Base-by-base conservation (phyloP, 2,329 filamentous ascomycete genomes). In the Zarea fungicola region DNA sequence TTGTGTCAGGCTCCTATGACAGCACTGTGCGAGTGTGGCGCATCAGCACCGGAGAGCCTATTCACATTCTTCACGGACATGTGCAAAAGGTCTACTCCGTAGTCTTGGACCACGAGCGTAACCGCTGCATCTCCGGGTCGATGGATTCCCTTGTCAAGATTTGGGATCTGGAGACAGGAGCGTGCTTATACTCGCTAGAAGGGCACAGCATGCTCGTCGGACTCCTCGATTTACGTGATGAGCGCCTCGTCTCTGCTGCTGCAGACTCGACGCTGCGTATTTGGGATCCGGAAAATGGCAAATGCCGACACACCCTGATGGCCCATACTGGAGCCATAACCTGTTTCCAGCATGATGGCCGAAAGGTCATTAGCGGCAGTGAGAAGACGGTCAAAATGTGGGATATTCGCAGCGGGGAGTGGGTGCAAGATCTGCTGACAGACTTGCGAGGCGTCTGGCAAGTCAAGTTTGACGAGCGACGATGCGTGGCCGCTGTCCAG, bases 81-180 rank as follows among this genome's bases (percentile, higher is more conserved):
- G 80, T 81, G 0, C 84, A 92, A 64, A 97, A 99, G 65, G 93
- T 99, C 0, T 99, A 99, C 65, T 96, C 91, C 52, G 93, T 99
- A 8, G 93, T 99, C 8, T 74, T 97, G 19, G 93, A 99, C 61
- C 86, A 90, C 57, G 84, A 86, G 59, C 87, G 93, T 51, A 95
- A 95, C 61, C 86, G 92, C 34, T 99, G 93, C 68, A 97, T 99
- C 55, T 96, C 91, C 54, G 93, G 93, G 11, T 96, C 91, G 6
- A 99, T 99, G 93, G 93, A 99, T 65, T 96, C 93, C 54, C 78
- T 91, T 55, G 93, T 99, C 63, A 97, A 96, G 69, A 92, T 99
- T 11, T 99, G 93, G 93, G 93, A 92, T 52, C 77, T 99, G 13
- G 84, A 89, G 25, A 93, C 87, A 2, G 93, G 93, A 1, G 74